Base-by-base conservation (phyloP, 768 basidiomycete genomes). In the Mycena rebaudengoi region DNA sequence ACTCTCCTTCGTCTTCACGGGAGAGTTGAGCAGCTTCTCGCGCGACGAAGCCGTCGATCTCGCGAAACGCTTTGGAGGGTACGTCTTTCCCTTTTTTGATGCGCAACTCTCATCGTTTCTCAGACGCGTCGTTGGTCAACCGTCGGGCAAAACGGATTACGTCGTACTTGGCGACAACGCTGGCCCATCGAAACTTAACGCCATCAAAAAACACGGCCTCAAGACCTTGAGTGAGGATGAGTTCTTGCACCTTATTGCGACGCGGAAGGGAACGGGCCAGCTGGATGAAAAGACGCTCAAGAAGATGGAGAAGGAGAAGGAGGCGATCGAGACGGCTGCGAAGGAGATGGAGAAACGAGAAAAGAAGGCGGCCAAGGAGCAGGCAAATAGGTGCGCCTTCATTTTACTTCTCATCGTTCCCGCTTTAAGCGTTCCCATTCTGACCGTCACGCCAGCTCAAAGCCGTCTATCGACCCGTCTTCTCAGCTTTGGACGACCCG, bases 11-110 rank as follows among this genome's bases (percentile, higher is more conserved):
- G 97, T 99, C 21, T 99, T 99, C 67, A 99, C 98, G 0, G 98
- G 96, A 16, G 97, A 99, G 69, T 78, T 99, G 45, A 86, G 84
- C 46, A 91, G 91, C 61, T 88, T 99, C 67, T 89, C 94, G 1
- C 85, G 98, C 35, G 94, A 98, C 3, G 96, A 98, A 68, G 91
- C 94, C 0, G 73, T 82, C 26, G 95, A 97, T 69, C 76, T 97
- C 7, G 97, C 91, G 0, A 99, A 99, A 75, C 93, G 96, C 5
- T 95, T 88, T 72, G 95, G 95, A 69, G 96, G 90, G 96, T 95
- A 49, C 54, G 18, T 35, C 12, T 14, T 46, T 20, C 11, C 7
- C 4, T 29, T 7, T 37, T 14, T n/a, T 37, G 40, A 29, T 12
- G 18, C 35, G 2, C 18, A 10, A 50, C 28, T 30, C 58, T 30